Conservation (phyloP, 2,329 filamentous ascomycete species). For the Claviceps maximensis region DNA sequence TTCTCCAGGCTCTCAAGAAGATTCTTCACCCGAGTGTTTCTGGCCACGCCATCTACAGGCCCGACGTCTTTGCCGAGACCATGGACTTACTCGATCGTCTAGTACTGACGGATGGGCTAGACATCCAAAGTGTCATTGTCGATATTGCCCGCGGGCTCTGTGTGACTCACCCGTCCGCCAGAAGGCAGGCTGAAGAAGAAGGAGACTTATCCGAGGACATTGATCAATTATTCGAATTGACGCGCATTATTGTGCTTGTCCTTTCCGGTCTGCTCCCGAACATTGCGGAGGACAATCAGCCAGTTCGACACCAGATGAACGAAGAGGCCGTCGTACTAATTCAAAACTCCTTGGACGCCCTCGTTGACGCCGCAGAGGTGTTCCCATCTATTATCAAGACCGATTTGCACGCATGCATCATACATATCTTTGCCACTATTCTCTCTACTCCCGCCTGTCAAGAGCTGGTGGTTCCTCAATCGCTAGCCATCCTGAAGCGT, state of each 20-base stretch:
- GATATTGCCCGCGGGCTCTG: constrained; percentile 86
- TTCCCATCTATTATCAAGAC: constrained; percentile 95
- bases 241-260: constrained; percentile 88
- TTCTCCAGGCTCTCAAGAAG: constrained; percentile 83
- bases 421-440: constrained; percentile 92
- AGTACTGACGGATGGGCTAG: constrained; percentile 77
- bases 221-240: constrained; percentile 93
- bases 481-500: constrained; percentile 79
- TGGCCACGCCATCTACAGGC: constrained; percentile 90
- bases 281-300: constrained; percentile 51
- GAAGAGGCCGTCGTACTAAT: constrained; percentile 79
- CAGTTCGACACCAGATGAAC: constrained; percentile 63
- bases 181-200: constrained; percentile 41
- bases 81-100: constrained; percentile 92
- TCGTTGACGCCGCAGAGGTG: constrained; percentile 88
- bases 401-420: constrained; percentile 88
- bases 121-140: constrained; percentile 84
- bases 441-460: constrained; percentile 76
- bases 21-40: constrained; percentile 90
- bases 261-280: constrained; percentile 80
- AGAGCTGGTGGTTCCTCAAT: constrained; percentile 74
- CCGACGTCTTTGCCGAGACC: constrained; percentile 90
- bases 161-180: constrained; percentile 79
- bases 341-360: constrained; percentile 65
- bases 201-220: constrained; percentile 89